Conservation (phyloP, 805 yeast genomes). For the Blastobotrys chiropterorum region DNA sequence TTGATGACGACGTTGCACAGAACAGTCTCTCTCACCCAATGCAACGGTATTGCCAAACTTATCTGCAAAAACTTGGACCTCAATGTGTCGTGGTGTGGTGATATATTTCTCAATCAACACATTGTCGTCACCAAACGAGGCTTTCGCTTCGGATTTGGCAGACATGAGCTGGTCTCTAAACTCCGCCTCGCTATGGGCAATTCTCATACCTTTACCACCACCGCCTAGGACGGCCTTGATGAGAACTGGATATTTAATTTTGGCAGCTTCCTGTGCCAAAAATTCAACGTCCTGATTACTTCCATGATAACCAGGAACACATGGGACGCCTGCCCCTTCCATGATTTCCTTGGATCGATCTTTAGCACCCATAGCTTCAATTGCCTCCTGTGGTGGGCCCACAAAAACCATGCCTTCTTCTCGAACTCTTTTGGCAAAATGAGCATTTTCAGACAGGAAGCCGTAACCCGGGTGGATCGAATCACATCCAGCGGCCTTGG, state of each 20-base stretch:
- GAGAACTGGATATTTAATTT: conserved; percentile 44
- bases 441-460: conserved; percentile 42
- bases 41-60: conserved; percentile 50
- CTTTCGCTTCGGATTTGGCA: conserved; percentile 49
- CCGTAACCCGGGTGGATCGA: conserved; percentile 56
- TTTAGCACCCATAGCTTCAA: conserved; percentile 32
- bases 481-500: conserved; percentile 44
- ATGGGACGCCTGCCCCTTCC: conserved; percentile 29
- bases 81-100: conserved; percentile 50
- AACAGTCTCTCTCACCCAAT: conserved; percentile 51
- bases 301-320: conserved; percentile 32
- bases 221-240: conserved; percentile 56
- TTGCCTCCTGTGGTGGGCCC: conserved; percentile 30
- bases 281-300: conserved; percentile 26
- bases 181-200: conserved; percentile 42
- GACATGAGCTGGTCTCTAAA: conserved; percentile 44
- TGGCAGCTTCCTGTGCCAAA: conserved; percentile 23
- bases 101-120: conserved; percentile 51
- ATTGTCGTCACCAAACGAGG: conserved; percentile 51
- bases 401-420: conserved; percentile 30
- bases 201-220: conserved; percentile 54
- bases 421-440: conserved; percentile 28
- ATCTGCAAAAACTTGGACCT: conserved; percentile 52
- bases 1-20: conserved; percentile 52
- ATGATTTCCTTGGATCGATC: conserved; percentile 29